Base-by-base conservation (phyloP, 1,139 yeast genomes). In the Geotrichum histeridarum region DNA sequence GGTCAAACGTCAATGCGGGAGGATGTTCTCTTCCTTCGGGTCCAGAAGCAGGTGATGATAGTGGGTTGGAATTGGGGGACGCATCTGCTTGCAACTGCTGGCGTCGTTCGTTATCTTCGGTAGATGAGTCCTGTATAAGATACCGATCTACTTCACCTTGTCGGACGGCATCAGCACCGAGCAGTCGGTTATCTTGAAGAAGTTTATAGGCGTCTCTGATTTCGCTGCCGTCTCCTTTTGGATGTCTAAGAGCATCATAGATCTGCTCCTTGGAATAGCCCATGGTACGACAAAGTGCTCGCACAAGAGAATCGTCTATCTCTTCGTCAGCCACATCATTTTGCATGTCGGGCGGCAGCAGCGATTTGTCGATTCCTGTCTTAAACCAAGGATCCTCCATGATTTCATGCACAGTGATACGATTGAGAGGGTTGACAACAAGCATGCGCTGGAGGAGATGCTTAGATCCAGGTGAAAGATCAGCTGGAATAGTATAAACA, bases 321-420 rank as follows among this genome's bases (percentile, higher is more conserved):
- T 72, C 76, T n/a, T 68, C 66, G 31, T 58, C 74, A 58, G 74
- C 72, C 51, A 71, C 70, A 54, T 73, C 72, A n/a, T 62, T 63
- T 54, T 56, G 64, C 58, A 62, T 64, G 51, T 60, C 79, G 47
- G 84, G 86, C 1, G 96, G 94, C 58, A 86, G 74, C 61, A 93
- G 77, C 67, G 91, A 89, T 22, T 84, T 91, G 47, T 93, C 90
- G 60, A 94, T 79, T 55, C 82, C 90, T 9, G 82, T 83, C 63
- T 83, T 84, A 73, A 93, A 93, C 99, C 99, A 93, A 60, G 88
- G 93, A 68, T 93, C 97, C 65, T 91, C 89, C 86, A 91, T 84
- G 53, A 93, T 88, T 67, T 89, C 97, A 64, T 85, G 91, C 53
- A 93, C 90, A 15, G 98, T 91, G 58, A 94, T 93, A 74, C 99